Base-by-base conservation (phyloP, 2,329 filamentous ascomycete genomes). In the Exophiala alcalophila region DNA sequence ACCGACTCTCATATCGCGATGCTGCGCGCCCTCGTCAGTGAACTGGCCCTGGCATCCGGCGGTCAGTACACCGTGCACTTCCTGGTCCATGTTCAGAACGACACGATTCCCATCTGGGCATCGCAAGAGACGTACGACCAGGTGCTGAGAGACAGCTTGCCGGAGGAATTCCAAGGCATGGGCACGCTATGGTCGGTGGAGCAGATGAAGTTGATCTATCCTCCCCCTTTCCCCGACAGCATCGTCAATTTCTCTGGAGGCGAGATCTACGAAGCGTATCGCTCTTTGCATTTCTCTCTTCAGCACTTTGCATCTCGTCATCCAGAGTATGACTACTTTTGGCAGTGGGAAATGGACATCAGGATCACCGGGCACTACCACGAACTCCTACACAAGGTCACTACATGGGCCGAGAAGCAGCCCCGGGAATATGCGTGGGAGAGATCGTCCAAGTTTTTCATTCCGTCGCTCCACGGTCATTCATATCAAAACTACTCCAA, bases 11-110 rank as follows among this genome's bases (percentile, higher is more conserved):
- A 54, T 25, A 54, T 55, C 26, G 44, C 50, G 16, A 53, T 55
- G 45, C 39, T 57, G 9, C 45, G 54, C 9, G 53, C 54, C 23
- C 49, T 57, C 3, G 47, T 57, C 29, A 54, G 49, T 33, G 54
- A 57, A 31, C 69, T 90, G 5, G 76, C 80, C 7, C 66, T 91
- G 36, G 75, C 77, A 41, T 85, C 84, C 0, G 84, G 84, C n/a
- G 83, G 80, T 23, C 84, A 90, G 60, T 89, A 89, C 56, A 73
- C 78, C 18, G 74, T 91, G 2, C 85, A 90, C 61, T 83, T 91
- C 56, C 69, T 91, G 28, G 74, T 91, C 23, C 84, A 91, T 53
- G 84, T 89, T 47, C 84, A 85, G 53, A 83, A 91, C 59, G 75
- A 83, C 53, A 76, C 80, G 52, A 68, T 80, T 33, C 83, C 83